Base-by-base conservation (phyloP, 2,329 filamentous ascomycete species). In the Fonsecaea nubica region DNA sequence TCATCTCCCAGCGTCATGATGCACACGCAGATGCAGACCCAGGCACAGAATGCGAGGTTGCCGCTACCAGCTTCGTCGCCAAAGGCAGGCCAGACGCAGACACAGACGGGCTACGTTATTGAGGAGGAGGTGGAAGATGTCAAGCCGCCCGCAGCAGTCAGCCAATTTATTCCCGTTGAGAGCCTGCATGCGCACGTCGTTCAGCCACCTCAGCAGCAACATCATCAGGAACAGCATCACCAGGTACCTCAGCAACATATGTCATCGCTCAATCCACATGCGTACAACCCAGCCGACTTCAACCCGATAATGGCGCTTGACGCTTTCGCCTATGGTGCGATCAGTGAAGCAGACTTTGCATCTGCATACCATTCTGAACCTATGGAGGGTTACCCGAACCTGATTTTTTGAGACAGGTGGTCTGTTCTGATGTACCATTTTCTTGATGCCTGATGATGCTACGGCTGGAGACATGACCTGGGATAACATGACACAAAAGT, bases 291-390 rank as follows among this genome's bases (percentile, higher is more conserved):
- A 10, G 35, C 65, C 13, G 63, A 68, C 36, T 64, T 64, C 62
- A 64, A 64, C 18, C 21, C 63, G 4, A 40, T 60, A 6, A 66
- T 65, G 60, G 65, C 63, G 3, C 63, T 70, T 15, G 68, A 70
- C 40, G 65, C 65, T 12, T 70, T 68, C 54, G 61, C 68, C 1
- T 70, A 64, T 40, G 68, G 68, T 12, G 60, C 65, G 10, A 63
- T 66, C 48, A 68, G 33, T 42, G 68, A 70, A 35, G 61, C 54
- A 10, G 68, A 70, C 42, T 66, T 70, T 33, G 65, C 68, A 30
- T 54, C 52, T n/a, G 60, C 64, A 4, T 70, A 64, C 36, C 65
- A 68, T 53, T 33, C 65, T 13, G 65, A 68, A 36, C 38, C 42
- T 6, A 53, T 61, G 4, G 65, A 70, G 12, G 56, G 30, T 21